Conservation (phyloP, 306 rosid species). For the Acacia melanoxylon region DNA sequence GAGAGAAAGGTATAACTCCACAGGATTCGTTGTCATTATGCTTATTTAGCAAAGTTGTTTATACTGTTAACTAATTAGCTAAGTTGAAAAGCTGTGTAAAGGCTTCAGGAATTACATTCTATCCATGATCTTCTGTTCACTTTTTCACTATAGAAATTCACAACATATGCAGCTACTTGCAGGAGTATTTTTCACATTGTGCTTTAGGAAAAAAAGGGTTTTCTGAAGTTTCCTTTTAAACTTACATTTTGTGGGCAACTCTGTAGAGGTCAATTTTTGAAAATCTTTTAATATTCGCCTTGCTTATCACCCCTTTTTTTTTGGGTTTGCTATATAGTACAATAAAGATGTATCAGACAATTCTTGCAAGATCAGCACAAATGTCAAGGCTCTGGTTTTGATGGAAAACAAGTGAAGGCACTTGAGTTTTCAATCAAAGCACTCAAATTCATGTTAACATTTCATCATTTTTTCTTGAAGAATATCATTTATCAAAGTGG, state of each 20-base stretch:
- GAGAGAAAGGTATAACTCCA: conserved; percentile 63
- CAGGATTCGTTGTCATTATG: neutral
- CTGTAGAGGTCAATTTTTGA: neutral
- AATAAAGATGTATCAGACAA: neutral
- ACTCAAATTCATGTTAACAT: conserved; percentile 19
- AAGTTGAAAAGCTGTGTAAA: conserved; percentile 2
- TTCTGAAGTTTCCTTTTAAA: neutral
- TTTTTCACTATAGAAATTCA: neutral
- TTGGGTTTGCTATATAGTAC: neutral
- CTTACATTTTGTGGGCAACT: neutral
- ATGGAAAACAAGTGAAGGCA: neutral
- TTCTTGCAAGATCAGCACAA: neutral
- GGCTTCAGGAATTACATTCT: neutral
- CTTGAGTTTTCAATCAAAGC: conserved; percentile 28
- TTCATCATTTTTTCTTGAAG: conserved; percentile 25
- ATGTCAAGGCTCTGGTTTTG: neutral
- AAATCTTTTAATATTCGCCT: neutral
- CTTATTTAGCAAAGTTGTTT: neutral
- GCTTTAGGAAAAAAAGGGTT: neutral
- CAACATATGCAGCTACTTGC: neutral
- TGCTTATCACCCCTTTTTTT: neutral
- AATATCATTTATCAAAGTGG: conserved; percentile 24
- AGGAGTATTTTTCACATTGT: neutral
- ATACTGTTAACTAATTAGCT: neutral
- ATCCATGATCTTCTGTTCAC: neutral